A percentile compares a stretch with the other conserved stretches of the same genome.
phyloP scores from a whole-genome alignment of 2,329 filamentous ascomycete species.

The Fusarium duplospermum region DNA sequence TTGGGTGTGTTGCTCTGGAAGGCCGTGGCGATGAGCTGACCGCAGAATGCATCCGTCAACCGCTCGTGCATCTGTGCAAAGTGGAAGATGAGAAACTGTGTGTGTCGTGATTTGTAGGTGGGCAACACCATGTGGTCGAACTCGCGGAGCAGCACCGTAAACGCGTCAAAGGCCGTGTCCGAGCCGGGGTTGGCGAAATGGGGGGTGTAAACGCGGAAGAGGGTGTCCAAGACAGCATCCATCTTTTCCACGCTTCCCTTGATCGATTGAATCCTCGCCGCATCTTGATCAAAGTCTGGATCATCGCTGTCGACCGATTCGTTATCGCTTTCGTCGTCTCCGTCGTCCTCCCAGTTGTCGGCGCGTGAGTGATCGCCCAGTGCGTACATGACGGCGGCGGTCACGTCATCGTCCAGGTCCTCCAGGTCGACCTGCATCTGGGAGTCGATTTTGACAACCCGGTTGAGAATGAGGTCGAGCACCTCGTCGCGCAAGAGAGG shows the following conservation, averaged over 20 bases:
- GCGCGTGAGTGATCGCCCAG: constrained; percentile 45
- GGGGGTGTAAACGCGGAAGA: constrained; percentile 86
- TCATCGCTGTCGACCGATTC: constrained; percentile 80
- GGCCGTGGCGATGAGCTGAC: constrained; percentile 68
- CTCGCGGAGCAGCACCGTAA: constrained; percentile 84
- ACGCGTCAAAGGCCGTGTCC: constrained; percentile 75
- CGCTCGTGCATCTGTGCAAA: constrained; percentile 86
- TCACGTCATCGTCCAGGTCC: constrained; percentile 89
- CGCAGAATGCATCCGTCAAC: constrained; percentile 85
- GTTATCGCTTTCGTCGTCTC: constrained; percentile 72
- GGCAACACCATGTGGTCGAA: constrained; percentile 91
- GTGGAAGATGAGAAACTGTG: constrained; percentile 96
- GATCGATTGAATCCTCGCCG: constrained; percentile 74
- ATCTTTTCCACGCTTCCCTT: constrained; percentile 90
- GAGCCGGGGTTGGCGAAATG: constrained; percentile 77
- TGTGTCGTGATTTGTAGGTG: constrained; percentile 90
- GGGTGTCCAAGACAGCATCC: constrained; percentile 86
- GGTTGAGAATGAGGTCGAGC: constrained; percentile 83
- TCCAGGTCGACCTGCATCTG: constrained; percentile 95
- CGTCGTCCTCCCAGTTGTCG: constrained; percentile 62
- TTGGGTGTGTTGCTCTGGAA: constrained; percentile 74
- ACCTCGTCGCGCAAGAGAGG: constrained; percentile 84
- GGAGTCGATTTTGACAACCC: constrained; percentile 92
- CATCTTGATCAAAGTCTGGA: constrained; percentile 71
- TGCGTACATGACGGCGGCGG: constrained; percentile 75